Percentiles rank a stretch among this genome's conserved stretches.
phyloP scores from a whole-genome alignment of 2,329 filamentous ascomycete genomes.

The Gyromitra esculenta region DNA sequence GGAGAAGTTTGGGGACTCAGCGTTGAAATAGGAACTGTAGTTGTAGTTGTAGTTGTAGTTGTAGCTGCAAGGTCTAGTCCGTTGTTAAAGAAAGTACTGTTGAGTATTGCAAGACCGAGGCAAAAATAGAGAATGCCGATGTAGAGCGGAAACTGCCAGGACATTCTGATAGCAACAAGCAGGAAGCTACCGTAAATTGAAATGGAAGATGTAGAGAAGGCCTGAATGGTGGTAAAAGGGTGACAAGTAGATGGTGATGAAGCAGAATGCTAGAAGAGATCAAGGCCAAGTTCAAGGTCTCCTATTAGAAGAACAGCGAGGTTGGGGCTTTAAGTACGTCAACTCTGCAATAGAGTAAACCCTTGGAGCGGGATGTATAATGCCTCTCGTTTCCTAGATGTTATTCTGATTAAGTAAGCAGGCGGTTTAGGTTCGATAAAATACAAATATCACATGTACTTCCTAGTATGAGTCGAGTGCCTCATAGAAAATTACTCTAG shows the following conservation, averaged over 20 bases:
- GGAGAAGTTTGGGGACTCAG: conserved; percentile 1
- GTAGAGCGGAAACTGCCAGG: conserved; percentile 39
- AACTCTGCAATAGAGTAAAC: background rate
- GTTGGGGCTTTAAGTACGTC: conserved; percentile 3
- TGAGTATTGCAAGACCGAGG: conserved; percentile 35
- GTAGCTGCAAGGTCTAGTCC: background rate
- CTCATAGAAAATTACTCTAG: conserved; percentile 20
- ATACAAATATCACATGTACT: background rate
- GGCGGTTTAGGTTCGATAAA: background rate
- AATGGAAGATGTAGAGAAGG: background rate
- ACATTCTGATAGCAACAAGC: conserved; percentile 5
- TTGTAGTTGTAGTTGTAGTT: background rate
- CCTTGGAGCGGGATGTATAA: background rate
- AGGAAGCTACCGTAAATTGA: background rate
- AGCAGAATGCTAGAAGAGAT: background rate
- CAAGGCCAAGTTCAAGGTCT: background rate
- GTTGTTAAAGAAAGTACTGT: conserved; percentile 23
- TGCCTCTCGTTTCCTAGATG: conserved; percentile 1
- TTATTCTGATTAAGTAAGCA: background rate
- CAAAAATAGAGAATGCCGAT: conserved; percentile 40
- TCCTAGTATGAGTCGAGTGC: background rate
- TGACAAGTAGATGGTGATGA: background rate
- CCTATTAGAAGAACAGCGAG: background rate
- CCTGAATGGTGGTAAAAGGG: background rate
- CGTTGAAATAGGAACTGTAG: conserved; percentile 17